These are phyloP conservation scores for Scleromitrula shiraiana DNA, from an alignment of 2,329 filamentous ascomycete genomes.

Conservation along the genomic window DNA sequence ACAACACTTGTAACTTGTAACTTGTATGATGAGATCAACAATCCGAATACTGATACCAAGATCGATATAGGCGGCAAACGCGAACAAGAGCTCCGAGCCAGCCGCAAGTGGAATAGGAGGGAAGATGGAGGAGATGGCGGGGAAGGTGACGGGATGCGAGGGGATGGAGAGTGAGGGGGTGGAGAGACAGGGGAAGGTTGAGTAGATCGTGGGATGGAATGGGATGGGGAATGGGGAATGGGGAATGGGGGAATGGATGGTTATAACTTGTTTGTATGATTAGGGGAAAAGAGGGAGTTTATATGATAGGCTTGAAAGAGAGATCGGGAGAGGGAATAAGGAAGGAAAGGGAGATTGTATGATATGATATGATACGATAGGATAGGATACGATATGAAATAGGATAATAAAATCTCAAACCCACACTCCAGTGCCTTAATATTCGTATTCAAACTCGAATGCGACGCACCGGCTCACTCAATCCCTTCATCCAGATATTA, in stretches of 20 bases:
- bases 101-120: slow-evolving; percentile 33
- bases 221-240: not conserved
- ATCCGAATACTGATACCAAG: not conserved
- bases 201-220: not conserved
- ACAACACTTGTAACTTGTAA: not conserved
- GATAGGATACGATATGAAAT: no score
- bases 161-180: slow-evolving; percentile 60
- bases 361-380: not conserved
- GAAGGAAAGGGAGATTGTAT: not conserved
- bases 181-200: slow-evolving; percentile 33
- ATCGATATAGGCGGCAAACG: slow-evolving; percentile 10
- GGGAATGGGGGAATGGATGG: not conserved
- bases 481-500: no score
- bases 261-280: not conserved
- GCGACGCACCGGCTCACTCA: no score
- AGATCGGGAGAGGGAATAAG: not conserved
- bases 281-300: no score
- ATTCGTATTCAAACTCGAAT: no score
- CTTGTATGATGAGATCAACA: not conserved
- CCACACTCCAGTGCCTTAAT: no score
- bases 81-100: slow-evolving; percentile 11
- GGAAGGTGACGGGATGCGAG: slow-evolving; percentile 56
- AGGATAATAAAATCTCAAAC: no score
- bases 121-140: slow-evolving; percentile 55
- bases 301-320: not conserved